phyloP scores from a whole-genome alignment of 2,329 filamentous ascomycete species.

The Pestalotiopsis sp. region DNA sequence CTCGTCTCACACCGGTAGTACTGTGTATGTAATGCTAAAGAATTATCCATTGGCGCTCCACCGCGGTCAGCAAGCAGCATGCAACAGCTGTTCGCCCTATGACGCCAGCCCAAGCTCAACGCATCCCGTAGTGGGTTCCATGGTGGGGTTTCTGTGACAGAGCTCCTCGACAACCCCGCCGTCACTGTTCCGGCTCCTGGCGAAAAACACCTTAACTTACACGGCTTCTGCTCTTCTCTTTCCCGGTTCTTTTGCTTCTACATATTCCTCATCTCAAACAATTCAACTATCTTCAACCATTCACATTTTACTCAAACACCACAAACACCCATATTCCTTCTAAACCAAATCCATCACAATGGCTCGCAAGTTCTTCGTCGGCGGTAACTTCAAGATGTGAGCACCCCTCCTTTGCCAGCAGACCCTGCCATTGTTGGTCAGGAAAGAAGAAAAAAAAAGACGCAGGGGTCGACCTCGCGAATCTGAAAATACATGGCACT shows the following conservation, averaged over 20 bases:
- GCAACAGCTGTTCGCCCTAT: neutral
- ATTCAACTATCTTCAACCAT: neutral
- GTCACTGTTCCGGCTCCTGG: conserved; percentile 13
- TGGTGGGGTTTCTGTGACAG: conserved; percentile 8
- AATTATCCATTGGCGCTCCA: neutral
- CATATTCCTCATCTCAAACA: neutral
- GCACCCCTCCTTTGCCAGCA: conserved; percentile 36
- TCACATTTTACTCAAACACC: neutral
- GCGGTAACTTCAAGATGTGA: conserved; percentile 99
- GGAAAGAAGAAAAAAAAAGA: conserved; percentile 11
- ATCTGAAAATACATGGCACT: conserved; percentile 14
- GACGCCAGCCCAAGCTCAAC: conserved; percentile 7
- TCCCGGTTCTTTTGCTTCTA: neutral
- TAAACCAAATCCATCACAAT: conserved; percentile 57
- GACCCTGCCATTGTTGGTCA: conserved; percentile 12
- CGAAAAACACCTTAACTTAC: conserved; percentile 1
- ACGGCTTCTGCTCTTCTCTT: conserved; percentile 1
- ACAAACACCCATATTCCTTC: neutral
- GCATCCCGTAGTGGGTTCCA: conserved; percentile 3
- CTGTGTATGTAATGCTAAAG: neutral
- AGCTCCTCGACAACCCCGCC: conserved; percentile 12
- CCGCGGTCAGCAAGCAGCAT: neutral
- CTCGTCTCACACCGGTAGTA: neutral
- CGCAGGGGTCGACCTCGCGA: neutral
- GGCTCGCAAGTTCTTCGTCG: conserved; percentile 96